Evolutionary conservation across 148 eudicot genomes (phyloP).

Genomic region (Rhododendron molle): DNA sequence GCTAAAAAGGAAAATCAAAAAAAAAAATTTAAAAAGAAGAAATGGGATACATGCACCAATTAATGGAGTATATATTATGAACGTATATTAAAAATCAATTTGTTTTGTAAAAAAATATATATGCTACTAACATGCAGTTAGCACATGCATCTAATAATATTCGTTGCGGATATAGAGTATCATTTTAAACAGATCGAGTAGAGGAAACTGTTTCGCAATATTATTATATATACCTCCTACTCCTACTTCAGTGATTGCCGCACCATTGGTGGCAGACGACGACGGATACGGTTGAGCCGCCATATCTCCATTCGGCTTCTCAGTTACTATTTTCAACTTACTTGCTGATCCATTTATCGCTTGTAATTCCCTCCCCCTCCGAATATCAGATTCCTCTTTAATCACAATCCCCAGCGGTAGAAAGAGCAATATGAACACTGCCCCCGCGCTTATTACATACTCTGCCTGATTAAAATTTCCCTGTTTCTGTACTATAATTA

Average conservation of each 20-base stretch:
- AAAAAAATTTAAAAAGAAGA: background rate
- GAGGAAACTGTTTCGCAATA: background rate
- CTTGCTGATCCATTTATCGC: background rate
- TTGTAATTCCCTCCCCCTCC: conserved; percentile 14
- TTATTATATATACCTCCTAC: background rate
- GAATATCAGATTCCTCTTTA: conserved; percentile 19
- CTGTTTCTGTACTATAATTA: conserved; percentile 15
- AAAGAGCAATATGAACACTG: conserved; percentile 17
- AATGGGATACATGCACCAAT: background rate
- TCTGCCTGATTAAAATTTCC: conserved; percentile 5
- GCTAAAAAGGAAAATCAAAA: background rate
- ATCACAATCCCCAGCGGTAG: conserved; percentile 26
- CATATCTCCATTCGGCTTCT: conserved; percentile 3
- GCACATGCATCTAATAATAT: too few species aligned
- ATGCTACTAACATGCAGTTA: too few species aligned
- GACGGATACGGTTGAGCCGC: too few species aligned
- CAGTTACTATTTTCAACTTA: conserved; percentile 19
- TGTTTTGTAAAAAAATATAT: too few species aligned
- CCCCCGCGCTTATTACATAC: conserved; percentile 17
- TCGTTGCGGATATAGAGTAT: background rate
- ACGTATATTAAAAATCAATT: too few species aligned
- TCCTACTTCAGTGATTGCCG: background rate
- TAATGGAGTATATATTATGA: too few species aligned
- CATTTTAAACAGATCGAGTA: background rate
- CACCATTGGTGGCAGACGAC: background rate